These are phyloP conservation scores for Angophora floribunda DNA, from an alignment of 345 rosid species.

Conservation along the genomic window DNA sequence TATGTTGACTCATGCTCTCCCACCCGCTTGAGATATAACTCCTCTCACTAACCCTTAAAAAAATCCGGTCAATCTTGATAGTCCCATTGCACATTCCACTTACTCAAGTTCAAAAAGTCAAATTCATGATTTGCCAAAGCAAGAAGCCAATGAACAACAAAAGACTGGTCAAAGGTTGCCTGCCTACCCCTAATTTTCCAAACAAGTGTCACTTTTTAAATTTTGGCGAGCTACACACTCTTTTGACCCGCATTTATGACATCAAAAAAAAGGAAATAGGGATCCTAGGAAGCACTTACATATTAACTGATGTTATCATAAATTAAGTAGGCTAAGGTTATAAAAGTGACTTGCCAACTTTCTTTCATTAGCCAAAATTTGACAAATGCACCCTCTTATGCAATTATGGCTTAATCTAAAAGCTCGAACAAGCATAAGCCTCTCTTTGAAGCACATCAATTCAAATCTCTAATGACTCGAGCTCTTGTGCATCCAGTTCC, in stretches of 20 bases:
- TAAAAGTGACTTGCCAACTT: not conserved
- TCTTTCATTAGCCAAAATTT: not conserved
- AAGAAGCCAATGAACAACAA: not conserved
- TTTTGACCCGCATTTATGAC: not conserved
- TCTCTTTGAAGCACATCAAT: not conserved
- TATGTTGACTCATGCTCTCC: not conserved
- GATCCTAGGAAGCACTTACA: not conserved
- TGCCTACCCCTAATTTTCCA: not conserved
- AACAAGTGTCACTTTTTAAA: not conserved
- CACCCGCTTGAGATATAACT: no score
- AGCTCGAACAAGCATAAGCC: not conserved
- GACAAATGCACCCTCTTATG: not conserved
- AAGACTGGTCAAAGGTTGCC: not conserved
- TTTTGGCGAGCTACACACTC: not conserved
- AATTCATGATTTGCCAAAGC: not conserved
- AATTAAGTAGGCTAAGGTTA: not conserved
- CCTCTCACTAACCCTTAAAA: no score
- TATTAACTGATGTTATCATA: not conserved
- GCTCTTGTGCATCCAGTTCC: not conserved
- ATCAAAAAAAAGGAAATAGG: not conserved
- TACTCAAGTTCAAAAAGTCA: not conserved
- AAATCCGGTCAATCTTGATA: not conserved
- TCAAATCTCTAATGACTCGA: not conserved
- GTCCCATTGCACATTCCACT: not conserved
- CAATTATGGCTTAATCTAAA: not conserved